A percentile compares a stretch with the other conserved stretches of the same genome.
Evolutionary conservation across 108 stramenopile species (phyloP).

Genomic region (Cyclostephanos tholiformis): DNA sequence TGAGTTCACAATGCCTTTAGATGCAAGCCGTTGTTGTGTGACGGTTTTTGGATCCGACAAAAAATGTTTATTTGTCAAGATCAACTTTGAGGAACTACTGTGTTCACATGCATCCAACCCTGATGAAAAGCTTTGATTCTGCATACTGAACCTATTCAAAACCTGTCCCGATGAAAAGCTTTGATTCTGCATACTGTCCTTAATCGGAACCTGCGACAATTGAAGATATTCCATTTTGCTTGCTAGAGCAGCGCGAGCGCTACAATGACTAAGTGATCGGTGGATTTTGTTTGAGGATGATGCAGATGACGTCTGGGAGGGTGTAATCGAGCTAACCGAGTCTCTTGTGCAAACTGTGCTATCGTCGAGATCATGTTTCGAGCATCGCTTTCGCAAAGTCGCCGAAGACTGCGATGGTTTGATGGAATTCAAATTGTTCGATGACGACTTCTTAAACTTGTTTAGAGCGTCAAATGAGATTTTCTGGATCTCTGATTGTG

Average conservation of each 20-base stretch:
- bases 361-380: not conserved
- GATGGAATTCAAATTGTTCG: not conserved
- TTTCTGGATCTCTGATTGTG: not conserved
- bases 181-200: constrained; percentile 2
- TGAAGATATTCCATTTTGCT: not conserved
- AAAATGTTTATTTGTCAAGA: constrained; percentile 2
- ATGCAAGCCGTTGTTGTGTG: not conserved
- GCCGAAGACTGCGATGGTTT: not conserved
- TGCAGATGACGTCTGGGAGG: constrained; percentile 9
- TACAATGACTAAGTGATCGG: constrained; percentile 9
- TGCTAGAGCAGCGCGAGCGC: not conserved
- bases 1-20: not conserved
- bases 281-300: constrained; percentile 16
- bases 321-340: constrained; percentile 1
- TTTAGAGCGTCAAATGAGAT: not conserved
- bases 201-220: too few species aligned
- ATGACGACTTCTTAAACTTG: not conserved
- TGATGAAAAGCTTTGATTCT: constrained; percentile 22
- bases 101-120: constrained; percentile 7
- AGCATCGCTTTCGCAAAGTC: constrained; percentile 15
- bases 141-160: not conserved
- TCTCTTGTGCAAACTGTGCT: not conserved
- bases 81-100: not conserved
- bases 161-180: constrained; percentile 8
- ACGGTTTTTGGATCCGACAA: not conserved